These are phyloP conservation scores for Ophiocytium majus DNA, from an alignment of 352 stramenopile species.

Conservation along the genomic window DNA sequence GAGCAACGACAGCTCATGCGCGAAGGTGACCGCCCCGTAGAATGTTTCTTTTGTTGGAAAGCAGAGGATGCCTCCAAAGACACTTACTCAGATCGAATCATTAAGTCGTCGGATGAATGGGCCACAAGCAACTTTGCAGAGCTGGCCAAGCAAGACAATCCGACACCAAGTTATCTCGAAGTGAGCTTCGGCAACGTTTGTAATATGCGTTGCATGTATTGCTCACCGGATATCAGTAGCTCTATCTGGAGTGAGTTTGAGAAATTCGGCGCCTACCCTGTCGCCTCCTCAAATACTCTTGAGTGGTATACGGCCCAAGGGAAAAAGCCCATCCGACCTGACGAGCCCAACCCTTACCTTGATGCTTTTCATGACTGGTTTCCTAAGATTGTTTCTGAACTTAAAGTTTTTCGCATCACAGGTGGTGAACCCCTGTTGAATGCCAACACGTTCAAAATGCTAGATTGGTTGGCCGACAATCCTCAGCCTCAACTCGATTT, in stretches of 20 bases:
- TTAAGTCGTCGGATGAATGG: not conserved
- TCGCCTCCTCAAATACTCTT: too few relatives aligned
- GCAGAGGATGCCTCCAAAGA: not conserved
- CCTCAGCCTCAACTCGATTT: not conserved
- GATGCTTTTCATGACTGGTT: not conserved
- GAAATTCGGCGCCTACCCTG: not conserved
- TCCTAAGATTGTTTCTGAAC: not conserved
- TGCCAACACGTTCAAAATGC: not conserved
- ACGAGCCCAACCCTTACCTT: not conserved
- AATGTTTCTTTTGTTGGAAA: not conserved
- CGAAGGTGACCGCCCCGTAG: not conserved
- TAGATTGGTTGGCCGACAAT: not conserved
- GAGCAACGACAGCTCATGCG: not conserved
- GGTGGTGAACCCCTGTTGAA: conserved; percentile 5
- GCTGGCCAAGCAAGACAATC: not conserved
- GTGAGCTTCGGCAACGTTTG: not conserved
- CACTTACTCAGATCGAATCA: not conserved
- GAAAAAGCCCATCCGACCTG: not conserved
- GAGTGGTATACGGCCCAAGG: too few relatives aligned
- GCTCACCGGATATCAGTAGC: not conserved
- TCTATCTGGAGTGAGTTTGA: not conserved
- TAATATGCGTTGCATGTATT: not conserved
- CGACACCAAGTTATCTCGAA: conserved; percentile 2
- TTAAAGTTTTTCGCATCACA: not conserved
- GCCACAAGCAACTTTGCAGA: not conserved